Evolutionary conservation across 495 filamentous ascomycete species (phyloP), one percentile per base, ranked within the genome.

Genomic region (Podospora pseudocomata): DNA sequence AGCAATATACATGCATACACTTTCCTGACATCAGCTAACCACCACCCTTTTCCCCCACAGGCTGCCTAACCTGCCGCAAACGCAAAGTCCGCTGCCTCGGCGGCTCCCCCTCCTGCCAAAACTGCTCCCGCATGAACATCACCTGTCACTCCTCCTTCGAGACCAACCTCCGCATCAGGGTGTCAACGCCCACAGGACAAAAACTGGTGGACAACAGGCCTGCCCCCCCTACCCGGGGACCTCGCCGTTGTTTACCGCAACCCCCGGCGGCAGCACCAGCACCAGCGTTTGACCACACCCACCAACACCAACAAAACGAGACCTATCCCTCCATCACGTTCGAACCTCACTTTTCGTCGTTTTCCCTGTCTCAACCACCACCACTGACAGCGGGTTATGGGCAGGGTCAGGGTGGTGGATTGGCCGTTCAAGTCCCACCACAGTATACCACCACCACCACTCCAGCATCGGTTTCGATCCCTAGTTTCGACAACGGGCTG

Each of bases 41-140:
- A 16, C 30, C 13, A 11, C 3, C 23, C 23, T 23, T 1, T 23
- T 23, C 23, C 23, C 1, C 23, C 49, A 26, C 32, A 78, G 78
- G 78, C 23, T 78, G 78, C 66, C 64, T 80, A 67, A 80, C 77
- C 60, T 80, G 78, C 54, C 75, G 77, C 53, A 77, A 76, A 68
- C 70, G 77, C 64, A 78, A 76, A 32, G 75, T 80, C n/a, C 75
- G 77, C 28, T 78, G 78, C 55, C 75, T 63, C 11, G 76, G 77
- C 44, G 75, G 77, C 1, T 71, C 67, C 7, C 78, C 78, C 15
- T 80, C 78, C 15, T 80, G 78, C 63, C 73, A 73, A 26, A 74
- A 78, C 64, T 79, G 78, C 49, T 67, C 68, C 5, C 72, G 75
- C 20, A 77, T 80, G 71, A 75, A 75, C 57, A 71, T 79, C 30